Conservation (phyloP, 139 green algal species). For the Picocystis salinarum region DNA sequence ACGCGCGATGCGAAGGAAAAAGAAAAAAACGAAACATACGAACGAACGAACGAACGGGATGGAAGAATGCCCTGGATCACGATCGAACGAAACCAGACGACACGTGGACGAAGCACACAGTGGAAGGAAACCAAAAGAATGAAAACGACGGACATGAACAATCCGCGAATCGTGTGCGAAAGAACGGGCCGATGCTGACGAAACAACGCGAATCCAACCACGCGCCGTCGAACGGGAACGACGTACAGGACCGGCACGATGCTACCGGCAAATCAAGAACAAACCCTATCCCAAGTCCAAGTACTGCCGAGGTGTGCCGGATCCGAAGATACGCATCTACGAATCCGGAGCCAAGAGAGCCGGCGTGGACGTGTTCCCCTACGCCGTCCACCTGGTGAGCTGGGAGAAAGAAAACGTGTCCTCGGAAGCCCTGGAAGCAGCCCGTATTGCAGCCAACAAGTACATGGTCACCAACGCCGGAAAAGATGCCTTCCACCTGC, state of each 20-base stretch:
- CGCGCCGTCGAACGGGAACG: too few species aligned
- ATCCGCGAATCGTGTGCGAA: too few species aligned
- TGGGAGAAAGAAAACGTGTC: constrained; percentile 86
- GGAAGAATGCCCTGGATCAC: too few species aligned
- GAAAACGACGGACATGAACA: too few species aligned
- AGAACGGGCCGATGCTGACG: too few species aligned
- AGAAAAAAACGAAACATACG: too few species aligned
- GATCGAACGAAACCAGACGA: too few species aligned
- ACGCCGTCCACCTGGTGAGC: constrained; percentile 84
- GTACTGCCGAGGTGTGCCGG: constrained; percentile 94
- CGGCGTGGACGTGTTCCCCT: constrained; percentile 79
- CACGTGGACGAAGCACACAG: too few species aligned
- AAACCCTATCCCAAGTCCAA: constrained; percentile 99
- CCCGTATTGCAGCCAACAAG: constrained; percentile 98
- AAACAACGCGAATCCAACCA: too few species aligned
- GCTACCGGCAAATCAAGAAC: constrained; percentile 97
- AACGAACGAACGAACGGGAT: too few species aligned
- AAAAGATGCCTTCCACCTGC: constrained; percentile 97
- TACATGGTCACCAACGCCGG: constrained; percentile 96
- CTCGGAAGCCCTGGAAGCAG: constrained; percentile 82
- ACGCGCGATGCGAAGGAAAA: too few species aligned
- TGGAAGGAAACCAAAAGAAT: too few species aligned
- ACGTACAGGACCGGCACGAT: constrained; percentile 56
- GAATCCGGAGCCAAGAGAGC: constrained; percentile 89
- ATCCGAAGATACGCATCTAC: constrained; percentile 99